Conservation (phyloP, 192 early-diverging fungal species). For the Phlyctochytrium planicorne region DNA sequence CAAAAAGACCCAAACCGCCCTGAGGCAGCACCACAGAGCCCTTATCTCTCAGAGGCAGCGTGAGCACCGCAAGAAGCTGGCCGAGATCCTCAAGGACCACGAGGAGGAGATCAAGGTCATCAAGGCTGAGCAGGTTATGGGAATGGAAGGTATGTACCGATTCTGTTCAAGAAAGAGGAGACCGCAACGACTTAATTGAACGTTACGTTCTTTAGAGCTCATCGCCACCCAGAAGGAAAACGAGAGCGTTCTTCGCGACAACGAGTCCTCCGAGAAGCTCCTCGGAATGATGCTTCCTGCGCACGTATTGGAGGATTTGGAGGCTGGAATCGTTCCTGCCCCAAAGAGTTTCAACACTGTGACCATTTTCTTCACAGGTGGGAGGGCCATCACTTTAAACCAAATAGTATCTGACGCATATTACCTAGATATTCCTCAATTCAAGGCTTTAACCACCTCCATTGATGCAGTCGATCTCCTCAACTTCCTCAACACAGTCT, state of each 20-base stretch:
- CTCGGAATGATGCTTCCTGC: slow-evolving; percentile 22
- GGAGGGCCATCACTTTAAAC: not conserved
- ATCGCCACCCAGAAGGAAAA: slow-evolving; percentile 19
- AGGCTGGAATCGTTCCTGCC: slow-evolving; percentile 10
- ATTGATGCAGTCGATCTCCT: slow-evolving; percentile 20
- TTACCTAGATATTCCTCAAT: slow-evolving; percentile 14
- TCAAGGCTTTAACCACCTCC: slow-evolving; percentile 5
- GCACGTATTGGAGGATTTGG: slow-evolving; percentile 26
- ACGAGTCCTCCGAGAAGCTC: slow-evolving; percentile 9
- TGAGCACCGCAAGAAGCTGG: slow-evolving; percentile 23
- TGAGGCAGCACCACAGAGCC: slow-evolving; percentile 15
- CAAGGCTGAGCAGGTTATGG: slow-evolving; percentile 21
- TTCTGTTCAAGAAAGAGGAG: too few species aligned
- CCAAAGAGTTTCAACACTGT: slow-evolving; percentile 13
- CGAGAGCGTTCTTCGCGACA: slow-evolving; percentile 19
- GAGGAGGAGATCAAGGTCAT: slow-evolving; percentile 28
- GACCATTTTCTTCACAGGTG: slow-evolving; percentile 27
- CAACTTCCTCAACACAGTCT: slow-evolving; percentile 15
- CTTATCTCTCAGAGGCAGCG: slow-evolving; percentile 14
- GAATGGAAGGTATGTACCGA: slow-evolving; percentile 16
- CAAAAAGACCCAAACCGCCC: slow-evolving; percentile 17
- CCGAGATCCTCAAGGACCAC: slow-evolving; percentile 27
- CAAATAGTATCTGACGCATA: not conserved
- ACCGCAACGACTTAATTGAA: not conserved
- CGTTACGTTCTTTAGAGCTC: slow-evolving; percentile 8